Evolutionary conservation across 768 basidiomycete species (phyloP), one percentile per base, ranked within the genome.

Genomic region (Coprinopsis cinerea): DNA sequence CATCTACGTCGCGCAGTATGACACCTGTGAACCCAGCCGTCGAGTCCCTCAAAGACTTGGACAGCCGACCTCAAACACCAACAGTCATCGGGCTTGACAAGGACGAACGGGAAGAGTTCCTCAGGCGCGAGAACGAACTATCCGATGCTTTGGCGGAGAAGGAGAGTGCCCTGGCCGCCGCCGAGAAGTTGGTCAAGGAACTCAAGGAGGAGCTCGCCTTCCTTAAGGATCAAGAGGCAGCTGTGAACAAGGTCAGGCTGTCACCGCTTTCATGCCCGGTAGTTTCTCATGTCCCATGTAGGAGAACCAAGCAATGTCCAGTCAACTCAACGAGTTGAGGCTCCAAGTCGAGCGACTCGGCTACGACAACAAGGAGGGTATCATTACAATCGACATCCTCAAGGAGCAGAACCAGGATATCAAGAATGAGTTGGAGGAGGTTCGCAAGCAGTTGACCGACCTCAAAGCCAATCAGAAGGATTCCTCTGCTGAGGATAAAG

Each of bases 91-190:
- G 85, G 18, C 64, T 98, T 57, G 94, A 96, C 55, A 92, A 93
- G 72, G 96, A 98, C 59, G 96, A 99, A 69, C 74, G 94, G 51
- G 96, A 99, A 56, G 96, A 98, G 46, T 99, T 98, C 77, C 68
- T 99, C 67, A 83, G 82, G 63, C 70, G 96, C 53, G 96, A 99
- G 77, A 98, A 98, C 58, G 96, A 99, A 66, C 75, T 99, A 48
- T 94, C 85, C 53, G 96, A 99, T 66, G 75, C 83, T 57, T 74
- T 99, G 37, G 90, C 91, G 2, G 95, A 97, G 72, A 90, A 79
- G 73, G 96, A 98, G 72, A 82, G 84, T 24, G 77, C 83, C 9
- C 72, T 98, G 32, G 73, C 69, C 27, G 75, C 85, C 25, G 88
- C 89, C 34, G 88, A 92, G 62, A 95, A 92, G 71, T 71, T 91